Evolutionary conservation across 179 eudicot genomes (phyloP).

Genomic region (Patellifolia procumbens): DNA sequence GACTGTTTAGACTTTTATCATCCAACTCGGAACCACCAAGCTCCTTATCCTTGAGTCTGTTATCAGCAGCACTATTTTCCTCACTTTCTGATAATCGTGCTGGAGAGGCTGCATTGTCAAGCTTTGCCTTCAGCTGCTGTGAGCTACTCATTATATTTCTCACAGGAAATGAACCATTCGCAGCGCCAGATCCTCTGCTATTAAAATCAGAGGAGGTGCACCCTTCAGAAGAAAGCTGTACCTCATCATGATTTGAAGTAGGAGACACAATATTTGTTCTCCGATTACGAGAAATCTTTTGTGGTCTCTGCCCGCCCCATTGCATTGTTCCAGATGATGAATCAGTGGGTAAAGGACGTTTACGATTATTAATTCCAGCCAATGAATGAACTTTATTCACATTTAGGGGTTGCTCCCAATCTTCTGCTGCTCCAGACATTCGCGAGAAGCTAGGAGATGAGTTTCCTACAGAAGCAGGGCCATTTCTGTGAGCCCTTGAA

Average conservation of each 20-base stretch:
- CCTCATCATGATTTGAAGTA: constrained; percentile 71
- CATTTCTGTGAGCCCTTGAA: constrained; percentile 67
- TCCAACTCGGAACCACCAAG: constrained; percentile 42
- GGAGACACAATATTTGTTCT: constrained; percentile 78
- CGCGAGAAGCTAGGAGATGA: constrained; percentile 62
- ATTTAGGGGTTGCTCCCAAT: constrained; percentile 60
- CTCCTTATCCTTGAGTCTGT: constrained; percentile 53
- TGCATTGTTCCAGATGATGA: constrained; percentile 81
- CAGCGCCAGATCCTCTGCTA: constrained; percentile 45
- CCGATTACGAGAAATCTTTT: constrained; percentile 82
- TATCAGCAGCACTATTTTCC: constrained; percentile 63
- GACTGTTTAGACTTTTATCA: constrained; percentile 52
- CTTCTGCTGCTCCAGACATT: constrained; percentile 56
- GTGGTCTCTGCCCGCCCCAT: constrained; percentile 93
- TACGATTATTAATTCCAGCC: constrained; percentile 65
- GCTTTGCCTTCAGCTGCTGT: constrained; percentile 57
- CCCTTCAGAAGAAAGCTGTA: constrained; percentile 60
- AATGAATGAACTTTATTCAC: constrained; percentile 54
- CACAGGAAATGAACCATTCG: constrained; percentile 48
- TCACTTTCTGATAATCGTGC: constrained; percentile 79
- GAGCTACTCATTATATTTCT: constrained; percentile 48
- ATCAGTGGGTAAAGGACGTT: constrained; percentile 69
- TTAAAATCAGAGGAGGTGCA: constrained; percentile 62
- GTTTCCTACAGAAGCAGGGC: constrained; percentile 47
- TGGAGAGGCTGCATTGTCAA: constrained; percentile 68